Conservation (phyloP, 75 land plant species). For the Picea glauca region DNA sequence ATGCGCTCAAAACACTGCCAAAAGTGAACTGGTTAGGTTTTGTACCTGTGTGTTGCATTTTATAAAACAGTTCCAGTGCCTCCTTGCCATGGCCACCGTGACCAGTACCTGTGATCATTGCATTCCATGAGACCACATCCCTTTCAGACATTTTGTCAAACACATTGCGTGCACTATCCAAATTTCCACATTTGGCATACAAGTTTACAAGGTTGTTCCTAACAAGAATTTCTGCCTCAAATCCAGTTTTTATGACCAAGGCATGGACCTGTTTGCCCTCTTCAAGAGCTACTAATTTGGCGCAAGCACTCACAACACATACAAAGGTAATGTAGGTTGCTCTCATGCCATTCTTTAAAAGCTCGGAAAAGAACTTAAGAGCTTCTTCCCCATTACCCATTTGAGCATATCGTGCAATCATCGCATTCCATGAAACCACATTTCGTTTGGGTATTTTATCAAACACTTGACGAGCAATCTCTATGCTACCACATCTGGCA, state of each 20-base stretch:
- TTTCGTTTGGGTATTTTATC: constrained; percentile 42
- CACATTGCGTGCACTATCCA: constrained; percentile 11
- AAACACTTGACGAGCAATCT: constrained; percentile 48
- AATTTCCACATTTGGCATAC: constrained; percentile 27
- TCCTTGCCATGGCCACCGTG: constrained; percentile 8
- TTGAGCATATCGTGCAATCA: constrained; percentile 74
- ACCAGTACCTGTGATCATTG: constrained; percentile 16
- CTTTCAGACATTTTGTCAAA: constrained; percentile 8
- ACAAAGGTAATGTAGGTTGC: constrained; percentile 39
- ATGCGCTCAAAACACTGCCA: constrained; percentile 24
- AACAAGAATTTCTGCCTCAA: constrained; percentile 6
- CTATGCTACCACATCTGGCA: constrained; percentile 49
- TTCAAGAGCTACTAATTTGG: constrained; percentile 30
- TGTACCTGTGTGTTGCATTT: not conserved
- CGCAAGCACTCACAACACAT: constrained; percentile 36
- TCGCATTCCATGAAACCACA: constrained; percentile 63
- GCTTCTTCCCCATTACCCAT: constrained; percentile 43
- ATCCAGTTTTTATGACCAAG: not conserved
- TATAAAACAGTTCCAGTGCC: not conserved
- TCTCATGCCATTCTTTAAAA: constrained; percentile 21
- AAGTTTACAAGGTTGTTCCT: constrained; percentile 6
- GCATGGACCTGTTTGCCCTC: constrained; percentile 40
- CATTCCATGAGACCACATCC: constrained; percentile 23
- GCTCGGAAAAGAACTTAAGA: constrained; percentile 29
- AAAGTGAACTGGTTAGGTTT: not conserved